Evolutionary conservation across 2,329 filamentous ascomycete genomes (phyloP).

Genomic region (Fonsecaea pugnacius): DNA sequence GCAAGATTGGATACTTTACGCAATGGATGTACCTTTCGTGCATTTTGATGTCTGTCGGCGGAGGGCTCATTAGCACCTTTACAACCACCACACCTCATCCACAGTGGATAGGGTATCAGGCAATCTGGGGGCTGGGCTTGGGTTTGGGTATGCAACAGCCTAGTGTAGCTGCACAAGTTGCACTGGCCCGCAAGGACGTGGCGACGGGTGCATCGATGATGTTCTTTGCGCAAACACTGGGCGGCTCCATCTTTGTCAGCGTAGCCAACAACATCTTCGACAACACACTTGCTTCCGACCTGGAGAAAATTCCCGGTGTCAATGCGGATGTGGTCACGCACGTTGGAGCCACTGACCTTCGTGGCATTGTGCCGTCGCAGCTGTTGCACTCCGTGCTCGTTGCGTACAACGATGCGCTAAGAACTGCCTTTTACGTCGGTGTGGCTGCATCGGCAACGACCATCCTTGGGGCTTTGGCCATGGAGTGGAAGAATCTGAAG

Average conservation of each 20-base stretch:
- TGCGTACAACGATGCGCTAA: conserved; percentile 68
- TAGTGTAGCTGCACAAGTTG: conserved; percentile 38
- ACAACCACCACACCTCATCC: conserved; percentile 32
- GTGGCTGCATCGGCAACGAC: conserved; percentile 59
- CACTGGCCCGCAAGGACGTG: conserved; percentile 39
- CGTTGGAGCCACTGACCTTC: conserved; percentile 47
- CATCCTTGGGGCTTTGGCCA: conserved; percentile 58
- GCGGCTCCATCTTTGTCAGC: conserved; percentile 35
- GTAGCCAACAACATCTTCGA: conserved; percentile 39
- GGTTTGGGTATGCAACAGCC: conserved; percentile 40
- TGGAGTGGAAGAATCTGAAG: conserved; percentile 72
- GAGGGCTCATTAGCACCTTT: conserved; percentile 42
- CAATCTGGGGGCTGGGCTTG: conserved; percentile 42
- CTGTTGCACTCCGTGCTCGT: conserved; percentile 59
- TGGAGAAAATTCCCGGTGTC: conserved; percentile 29
- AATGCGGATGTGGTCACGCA: conserved; percentile 26
- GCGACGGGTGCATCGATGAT: conserved; percentile 36
- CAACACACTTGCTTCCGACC: conserved; percentile 28
- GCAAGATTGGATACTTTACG: conserved; percentile 43
- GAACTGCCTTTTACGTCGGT: conserved; percentile 64
- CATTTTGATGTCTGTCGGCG: conserved; percentile 38
- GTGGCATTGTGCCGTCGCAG: conserved; percentile 55
- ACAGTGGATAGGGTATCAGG: conserved; percentile 43
- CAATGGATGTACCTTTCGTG: conserved; percentile 44
- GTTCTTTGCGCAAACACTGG: conserved; percentile 37